Evolutionary conservation across 257 asterid genomes (phyloP).

Genomic region (Ligustrum vulgare): DNA sequence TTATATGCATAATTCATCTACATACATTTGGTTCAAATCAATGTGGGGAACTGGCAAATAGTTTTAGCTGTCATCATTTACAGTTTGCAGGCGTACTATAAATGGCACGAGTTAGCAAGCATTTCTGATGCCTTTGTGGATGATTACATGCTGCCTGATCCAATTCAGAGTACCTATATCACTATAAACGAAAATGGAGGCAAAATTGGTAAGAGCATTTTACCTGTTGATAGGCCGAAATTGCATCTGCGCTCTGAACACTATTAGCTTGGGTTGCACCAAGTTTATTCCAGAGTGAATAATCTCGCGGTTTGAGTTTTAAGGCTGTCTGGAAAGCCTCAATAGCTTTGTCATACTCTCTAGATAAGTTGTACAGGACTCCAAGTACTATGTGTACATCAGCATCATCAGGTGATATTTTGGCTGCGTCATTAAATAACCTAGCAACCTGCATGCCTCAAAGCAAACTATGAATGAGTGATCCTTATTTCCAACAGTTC

Average conservation of each 20-base stretch:
- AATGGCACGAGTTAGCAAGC: neutral
- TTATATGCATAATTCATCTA: neutral
- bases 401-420: constrained; percentile 95
- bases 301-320: constrained; percentile 92
- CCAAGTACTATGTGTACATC: constrained; percentile 98
- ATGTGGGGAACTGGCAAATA: constrained; percentile 12
- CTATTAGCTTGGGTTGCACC: constrained; percentile 99
- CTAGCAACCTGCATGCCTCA: constrained; percentile 65
- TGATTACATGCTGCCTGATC: constrained; percentile 15
- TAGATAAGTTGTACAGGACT: constrained; percentile 78
- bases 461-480: constrained; percentile 24
- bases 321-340: constrained; percentile 91
- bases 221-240: constrained; percentile 92
- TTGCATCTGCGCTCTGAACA: constrained; percentile 96
- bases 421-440: constrained; percentile 81
- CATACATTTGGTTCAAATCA: constrained; percentile 1
- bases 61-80: constrained; percentile 1
- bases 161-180: constrained; percentile 2
- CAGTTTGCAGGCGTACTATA: constrained; percentile 2
- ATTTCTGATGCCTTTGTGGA: constrained; percentile 3
- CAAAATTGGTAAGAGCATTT: constrained; percentile 7
- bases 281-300: constrained; percentile 99
- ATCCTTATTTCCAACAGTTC: neutral
- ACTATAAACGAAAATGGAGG: neutral
- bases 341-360: constrained; percentile 92